Percentiles rank a stretch among this genome's conserved stretches.
These are phyloP conservation scores for Evansstolkia leycettana DNA, from an alignment of 495 filamentous ascomycete genomes.

Conservation along the genomic window DNA sequence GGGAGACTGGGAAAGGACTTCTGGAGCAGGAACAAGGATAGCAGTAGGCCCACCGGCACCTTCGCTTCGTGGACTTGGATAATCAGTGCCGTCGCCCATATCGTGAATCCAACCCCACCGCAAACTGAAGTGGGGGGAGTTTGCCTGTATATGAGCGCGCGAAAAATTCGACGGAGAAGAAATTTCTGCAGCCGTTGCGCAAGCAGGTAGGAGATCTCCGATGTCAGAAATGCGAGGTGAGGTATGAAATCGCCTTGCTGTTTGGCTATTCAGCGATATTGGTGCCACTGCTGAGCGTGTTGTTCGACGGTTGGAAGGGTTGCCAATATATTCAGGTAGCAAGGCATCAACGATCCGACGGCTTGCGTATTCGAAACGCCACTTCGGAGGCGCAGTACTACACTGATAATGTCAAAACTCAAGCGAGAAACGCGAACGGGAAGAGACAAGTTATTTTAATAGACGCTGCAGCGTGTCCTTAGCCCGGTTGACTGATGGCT, in stretches of 20 bases:
- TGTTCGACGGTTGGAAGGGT: neutral
- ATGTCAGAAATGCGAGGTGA: neutral
- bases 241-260: neutral
- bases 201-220: neutral
- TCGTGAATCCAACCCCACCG: slow-evolving; percentile 24
- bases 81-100: slow-evolving; percentile 41
- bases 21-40: slow-evolving; percentile 26
- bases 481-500: too few relatives aligned
- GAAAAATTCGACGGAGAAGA: neutral
- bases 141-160: slow-evolving; percentile 2
- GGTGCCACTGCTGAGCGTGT: neutral
- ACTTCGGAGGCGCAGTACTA: neutral
- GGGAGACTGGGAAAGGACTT: slow-evolving; percentile 22
- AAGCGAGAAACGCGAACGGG: too few relatives aligned
- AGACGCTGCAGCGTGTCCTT: too few relatives aligned
- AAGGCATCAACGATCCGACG: neutral
- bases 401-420: too few relatives aligned
- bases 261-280: neutral
- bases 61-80: slow-evolving; percentile 41
- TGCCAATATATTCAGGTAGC: neutral
- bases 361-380: too few relatives aligned
- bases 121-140: slow-evolving; percentile 15
- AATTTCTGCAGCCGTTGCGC: neutral
- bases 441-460: too few relatives aligned
- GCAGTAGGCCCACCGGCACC: slow-evolving; percentile 27